These are phyloP conservation scores for Silene uniflora DNA, from an alignment of 148 eudicot genomes.

Conservation along the genomic window DNA sequence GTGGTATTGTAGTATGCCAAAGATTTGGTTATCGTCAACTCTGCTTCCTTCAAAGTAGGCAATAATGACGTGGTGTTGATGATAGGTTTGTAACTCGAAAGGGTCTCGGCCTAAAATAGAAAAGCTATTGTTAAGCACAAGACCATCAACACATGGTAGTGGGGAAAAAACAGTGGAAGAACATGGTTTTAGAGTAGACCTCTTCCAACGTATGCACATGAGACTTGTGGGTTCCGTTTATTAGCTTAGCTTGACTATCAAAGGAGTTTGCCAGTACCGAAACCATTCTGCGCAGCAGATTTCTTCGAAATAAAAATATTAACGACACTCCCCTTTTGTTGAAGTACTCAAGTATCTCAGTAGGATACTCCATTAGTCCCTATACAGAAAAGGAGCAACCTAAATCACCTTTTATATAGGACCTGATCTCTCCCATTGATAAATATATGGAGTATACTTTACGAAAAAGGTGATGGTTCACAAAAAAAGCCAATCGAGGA, in stretches of 20 bases:
- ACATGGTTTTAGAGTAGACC: conserved; percentile 34
- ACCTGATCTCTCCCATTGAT: background rate
- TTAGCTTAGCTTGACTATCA: conserved; percentile 62
- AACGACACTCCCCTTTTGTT: conserved; percentile 60
- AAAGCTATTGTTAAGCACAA: conserved; percentile 5
- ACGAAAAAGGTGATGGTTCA: background rate
- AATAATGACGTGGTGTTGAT: conserved; percentile 57
- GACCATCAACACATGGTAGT: background rate
- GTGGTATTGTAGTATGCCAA: conserved; percentile 61
- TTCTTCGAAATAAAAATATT: conserved; percentile 83
- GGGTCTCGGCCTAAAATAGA: conserved; percentile 62
- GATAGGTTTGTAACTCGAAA: conserved; percentile 73
- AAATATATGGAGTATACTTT: background rate
- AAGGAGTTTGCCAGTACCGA: conserved; percentile 84
- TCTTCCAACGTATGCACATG: conserved; percentile 82
- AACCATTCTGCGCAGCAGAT: conserved; percentile 77
- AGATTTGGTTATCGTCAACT: conserved; percentile 43
- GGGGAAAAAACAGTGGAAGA: conserved; percentile 5
- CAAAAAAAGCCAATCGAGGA: background rate
- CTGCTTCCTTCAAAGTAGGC: conserved; percentile 55
- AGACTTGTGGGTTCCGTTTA: conserved; percentile 90
- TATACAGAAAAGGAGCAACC: conserved; percentile 18
- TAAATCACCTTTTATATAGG: background rate
- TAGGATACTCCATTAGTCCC: conserved; percentile 75
- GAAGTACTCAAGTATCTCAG: conserved; percentile 66